phyloP scores from a whole-genome alignment of 2,329 filamentous ascomycete genomes.

The Xylariaceae sp. region DNA sequence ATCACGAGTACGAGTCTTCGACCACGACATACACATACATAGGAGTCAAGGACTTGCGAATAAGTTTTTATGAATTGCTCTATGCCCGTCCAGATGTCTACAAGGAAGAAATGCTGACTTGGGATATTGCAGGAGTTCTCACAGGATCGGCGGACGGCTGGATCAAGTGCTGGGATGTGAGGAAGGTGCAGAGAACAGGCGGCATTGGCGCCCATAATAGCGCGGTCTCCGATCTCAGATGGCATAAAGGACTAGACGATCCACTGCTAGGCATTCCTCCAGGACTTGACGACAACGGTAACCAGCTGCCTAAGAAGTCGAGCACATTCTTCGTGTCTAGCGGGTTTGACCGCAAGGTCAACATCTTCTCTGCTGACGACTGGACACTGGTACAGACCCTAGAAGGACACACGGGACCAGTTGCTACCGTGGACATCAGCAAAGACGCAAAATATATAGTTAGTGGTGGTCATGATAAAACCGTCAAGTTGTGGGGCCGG shows the following conservation, averaged over 20 bases:
- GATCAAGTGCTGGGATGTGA: slow-evolving; percentile 97
- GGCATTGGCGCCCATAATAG: slow-evolving; percentile 90
- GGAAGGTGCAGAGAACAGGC: slow-evolving; percentile 81
- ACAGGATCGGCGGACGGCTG: slow-evolving; percentile 92
- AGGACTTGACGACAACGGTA: slow-evolving; percentile 66
- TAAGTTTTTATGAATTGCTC: neutral
- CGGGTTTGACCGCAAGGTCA: slow-evolving; percentile 94
- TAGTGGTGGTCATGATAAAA: slow-evolving; percentile 90
- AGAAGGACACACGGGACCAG: slow-evolving; percentile 88
- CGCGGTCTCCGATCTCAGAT: slow-evolving; percentile 88
- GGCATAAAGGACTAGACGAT: slow-evolving; percentile 88
- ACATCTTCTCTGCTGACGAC: slow-evolving; percentile 94
- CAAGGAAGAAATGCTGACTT: neutral
- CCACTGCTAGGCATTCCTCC: slow-evolving; percentile 64
- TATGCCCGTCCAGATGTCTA: neutral
- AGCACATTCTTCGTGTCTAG: slow-evolving; percentile 89
- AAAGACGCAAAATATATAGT: slow-evolving; percentile 89
- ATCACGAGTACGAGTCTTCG: neutral
- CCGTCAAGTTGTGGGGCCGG: slow-evolving; percentile 93
- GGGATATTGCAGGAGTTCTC: slow-evolving; percentile 54
- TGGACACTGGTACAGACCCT: slow-evolving; percentile 89
- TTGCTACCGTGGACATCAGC: slow-evolving; percentile 88
- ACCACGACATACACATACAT: no score
- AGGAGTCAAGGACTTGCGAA: no score
- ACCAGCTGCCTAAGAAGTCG: slow-evolving; percentile 74